These are phyloP conservation scores for Trypanosoma caninum DNA, from an alignment of 208 protist species.

Conservation along the genomic window DNA sequence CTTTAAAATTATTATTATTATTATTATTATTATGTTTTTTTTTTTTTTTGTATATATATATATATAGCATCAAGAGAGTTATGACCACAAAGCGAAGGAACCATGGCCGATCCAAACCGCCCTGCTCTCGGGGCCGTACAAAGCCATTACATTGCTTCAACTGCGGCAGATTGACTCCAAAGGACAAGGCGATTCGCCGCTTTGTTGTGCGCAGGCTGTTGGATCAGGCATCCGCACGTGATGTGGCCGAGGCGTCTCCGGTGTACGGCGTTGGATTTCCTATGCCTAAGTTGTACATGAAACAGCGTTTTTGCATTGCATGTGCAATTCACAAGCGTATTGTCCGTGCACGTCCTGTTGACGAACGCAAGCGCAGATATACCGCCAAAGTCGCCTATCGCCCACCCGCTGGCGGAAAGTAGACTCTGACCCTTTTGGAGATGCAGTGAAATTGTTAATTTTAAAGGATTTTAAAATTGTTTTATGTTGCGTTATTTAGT, in stretches of 20 bases:
- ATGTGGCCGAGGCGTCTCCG: conserved; percentile 95
- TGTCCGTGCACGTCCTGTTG: conserved; percentile 90
- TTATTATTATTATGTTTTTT: conserved; percentile 12
- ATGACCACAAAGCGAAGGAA: conserved; percentile 94
- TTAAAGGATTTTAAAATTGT: too few relatives aligned
- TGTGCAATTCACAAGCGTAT: conserved; percentile 99
- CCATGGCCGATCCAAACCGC: conserved; percentile 89
- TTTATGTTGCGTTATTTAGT: too few relatives aligned
- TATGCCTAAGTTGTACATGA: conserved; percentile 99
- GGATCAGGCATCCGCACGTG: conserved; percentile 95
- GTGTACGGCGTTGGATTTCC: conserved; percentile 90
- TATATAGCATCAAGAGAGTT: background rate
- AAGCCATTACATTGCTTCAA: conserved; percentile 93
- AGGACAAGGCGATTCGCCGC: conserved; percentile 98
- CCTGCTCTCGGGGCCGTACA: conserved; percentile 86
- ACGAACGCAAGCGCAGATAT: conserved; percentile 80
- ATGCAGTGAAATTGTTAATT: too few relatives aligned
- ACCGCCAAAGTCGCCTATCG: conserved; percentile 78
- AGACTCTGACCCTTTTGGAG: background rate
- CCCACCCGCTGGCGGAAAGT: conserved; percentile 31
- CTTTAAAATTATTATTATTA: background rate
- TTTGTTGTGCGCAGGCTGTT: conserved; percentile 98
- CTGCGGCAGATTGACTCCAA: conserved; percentile 87
- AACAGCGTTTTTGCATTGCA: conserved; percentile 99
- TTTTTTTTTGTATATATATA: conserved; percentile 12